Evolutionary conservation across 1,284 basidiomycete species (phyloP).

Genomic region (Naganishia sp.): DNA sequence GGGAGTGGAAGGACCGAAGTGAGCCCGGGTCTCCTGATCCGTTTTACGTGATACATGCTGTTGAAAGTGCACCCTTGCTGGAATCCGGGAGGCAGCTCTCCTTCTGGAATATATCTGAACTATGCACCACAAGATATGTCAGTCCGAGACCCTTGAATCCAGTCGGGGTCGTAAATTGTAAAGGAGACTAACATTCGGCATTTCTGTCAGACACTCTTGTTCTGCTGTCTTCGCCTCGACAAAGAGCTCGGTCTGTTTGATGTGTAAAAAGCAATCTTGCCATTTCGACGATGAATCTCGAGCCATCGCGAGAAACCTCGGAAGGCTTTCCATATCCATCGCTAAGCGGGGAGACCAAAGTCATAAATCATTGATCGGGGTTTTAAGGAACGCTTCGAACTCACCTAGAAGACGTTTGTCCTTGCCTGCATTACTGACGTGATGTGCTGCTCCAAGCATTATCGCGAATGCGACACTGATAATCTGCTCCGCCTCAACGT

Average conservation of each 20-base stretch:
- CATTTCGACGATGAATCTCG: conserved; percentile 4
- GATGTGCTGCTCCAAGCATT: conserved; percentile 9
- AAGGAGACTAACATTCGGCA: conserved; percentile 27
- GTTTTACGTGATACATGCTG: conserved; percentile 36
- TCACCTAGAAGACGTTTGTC: conserved; percentile 26
- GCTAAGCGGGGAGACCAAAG: not conserved
- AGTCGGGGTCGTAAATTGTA: too few species aligned
- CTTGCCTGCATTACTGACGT: conserved; percentile 27
- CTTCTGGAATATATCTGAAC: conserved; percentile 23
- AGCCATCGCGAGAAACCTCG: conserved; percentile 23
- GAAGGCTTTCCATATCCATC: conserved; percentile 29
- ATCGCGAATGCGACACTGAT: not conserved
- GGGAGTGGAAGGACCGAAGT: not conserved
- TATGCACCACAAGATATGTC: conserved; percentile 1
- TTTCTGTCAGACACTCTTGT: conserved; percentile 19
- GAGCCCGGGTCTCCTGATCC: not conserved
- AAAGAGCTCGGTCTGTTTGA: conserved; percentile 29
- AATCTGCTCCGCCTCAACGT: not conserved
- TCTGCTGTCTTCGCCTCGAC: conserved; percentile 28
- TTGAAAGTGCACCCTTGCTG: conserved; percentile 55
- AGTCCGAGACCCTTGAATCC: not conserved
- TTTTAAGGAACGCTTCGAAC: not conserved
- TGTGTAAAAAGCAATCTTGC: conserved; percentile 21
- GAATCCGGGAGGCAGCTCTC: conserved; percentile 24
- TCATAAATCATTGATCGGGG: not conserved